phyloP scores from a whole-genome alignment of 169 alveolate genomes.

The Eimeria necatrix region DNA sequence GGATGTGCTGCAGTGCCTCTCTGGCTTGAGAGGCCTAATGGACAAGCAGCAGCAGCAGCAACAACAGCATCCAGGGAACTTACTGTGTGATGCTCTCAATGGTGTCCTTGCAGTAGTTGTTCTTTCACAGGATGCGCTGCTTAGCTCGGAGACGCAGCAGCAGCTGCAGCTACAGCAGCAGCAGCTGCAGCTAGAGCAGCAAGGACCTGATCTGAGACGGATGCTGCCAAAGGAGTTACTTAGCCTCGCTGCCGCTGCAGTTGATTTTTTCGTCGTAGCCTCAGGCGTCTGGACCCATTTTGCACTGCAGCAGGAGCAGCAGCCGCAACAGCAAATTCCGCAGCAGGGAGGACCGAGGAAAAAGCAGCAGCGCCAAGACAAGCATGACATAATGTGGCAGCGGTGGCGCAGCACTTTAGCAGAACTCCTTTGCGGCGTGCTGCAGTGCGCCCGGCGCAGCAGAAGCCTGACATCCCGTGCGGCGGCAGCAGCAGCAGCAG shows the following conservation, averaged over 20 bases:
- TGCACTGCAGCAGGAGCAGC: slow-evolving; percentile 46
- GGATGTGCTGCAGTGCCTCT: slow-evolving; percentile 61
- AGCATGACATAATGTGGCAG: background rate
- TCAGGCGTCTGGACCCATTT: slow-evolving; percentile 44
- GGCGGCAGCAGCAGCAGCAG: slow-evolving; percentile 63
- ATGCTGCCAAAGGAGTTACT: background rate
- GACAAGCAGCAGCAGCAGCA: slow-evolving; percentile 35
- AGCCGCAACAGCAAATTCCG: slow-evolving; percentile 25
- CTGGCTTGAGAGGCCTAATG: background rate
- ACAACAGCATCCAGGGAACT: slow-evolving; percentile 45
- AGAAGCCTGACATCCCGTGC: slow-evolving; percentile 6
- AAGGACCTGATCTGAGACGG: background rate
- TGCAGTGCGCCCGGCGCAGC: slow-evolving; percentile 67
- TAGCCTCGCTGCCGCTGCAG: slow-evolving; percentile 25
- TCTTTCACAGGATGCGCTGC: slow-evolving; percentile 21
- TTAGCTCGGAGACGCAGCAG: background rate
- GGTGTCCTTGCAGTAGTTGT: slow-evolving; percentile 27
- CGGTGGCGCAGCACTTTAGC: slow-evolving; percentile 25
- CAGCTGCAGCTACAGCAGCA: slow-evolving; percentile 27
- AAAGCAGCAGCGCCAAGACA: slow-evolving; percentile 56
- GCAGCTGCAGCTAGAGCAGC: background rate
- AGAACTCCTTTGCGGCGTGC: slow-evolving; percentile 17
- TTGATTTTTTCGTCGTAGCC: slow-evolving; percentile 33
- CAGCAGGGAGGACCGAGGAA: slow-evolving; percentile 34
- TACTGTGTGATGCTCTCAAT: slow-evolving; percentile 31